Evolutionary conservation across 495 filamentous ascomycete species (phyloP).

Genomic region (Pyronema domesticum): DNA sequence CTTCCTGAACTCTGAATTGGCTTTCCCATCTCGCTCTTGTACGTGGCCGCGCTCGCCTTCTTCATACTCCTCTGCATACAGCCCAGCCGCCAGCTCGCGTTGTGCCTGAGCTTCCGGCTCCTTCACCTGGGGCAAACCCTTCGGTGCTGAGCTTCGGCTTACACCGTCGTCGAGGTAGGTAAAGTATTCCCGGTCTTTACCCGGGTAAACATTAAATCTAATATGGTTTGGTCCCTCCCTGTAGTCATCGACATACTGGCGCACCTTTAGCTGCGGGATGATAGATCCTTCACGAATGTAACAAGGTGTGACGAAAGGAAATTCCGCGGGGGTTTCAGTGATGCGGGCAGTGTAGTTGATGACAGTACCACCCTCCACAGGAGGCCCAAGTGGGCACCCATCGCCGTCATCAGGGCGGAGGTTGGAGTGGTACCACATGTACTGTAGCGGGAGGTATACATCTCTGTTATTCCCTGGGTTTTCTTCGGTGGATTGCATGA

Average conservation of each 20-base stretch:
- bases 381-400: background rate
- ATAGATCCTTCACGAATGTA: constrained; percentile 23
- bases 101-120: background rate
- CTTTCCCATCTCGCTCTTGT: no score
- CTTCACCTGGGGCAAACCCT: background rate
- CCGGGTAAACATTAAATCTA: constrained; percentile 20
- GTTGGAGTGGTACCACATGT: constrained; percentile 22
- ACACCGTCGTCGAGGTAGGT: constrained; percentile 18
- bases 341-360: constrained; percentile 15
- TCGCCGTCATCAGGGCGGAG: constrained; percentile 8
- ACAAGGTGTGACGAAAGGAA: constrained; percentile 13
- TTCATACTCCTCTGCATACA: no score
- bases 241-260: constrained; percentile 6
- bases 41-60: no score
- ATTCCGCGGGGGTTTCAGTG: background rate
- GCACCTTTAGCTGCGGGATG: constrained; percentile 19
- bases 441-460: constrained; percentile 17
- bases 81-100: background rate
- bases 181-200: constrained; percentile 11
- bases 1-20: no score
- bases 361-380: constrained; percentile 8
- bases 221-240: constrained; percentile 9
- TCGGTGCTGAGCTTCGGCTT: constrained; percentile 12
- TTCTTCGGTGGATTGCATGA: constrained; percentile 8
- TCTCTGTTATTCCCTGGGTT: constrained; percentile 8